Percentiles rank a stretch among this genome's conserved stretches.
phyloP scores from a whole-genome alignment of 371 early-diverging fungal genomes.

The Nematocida major region DNA sequence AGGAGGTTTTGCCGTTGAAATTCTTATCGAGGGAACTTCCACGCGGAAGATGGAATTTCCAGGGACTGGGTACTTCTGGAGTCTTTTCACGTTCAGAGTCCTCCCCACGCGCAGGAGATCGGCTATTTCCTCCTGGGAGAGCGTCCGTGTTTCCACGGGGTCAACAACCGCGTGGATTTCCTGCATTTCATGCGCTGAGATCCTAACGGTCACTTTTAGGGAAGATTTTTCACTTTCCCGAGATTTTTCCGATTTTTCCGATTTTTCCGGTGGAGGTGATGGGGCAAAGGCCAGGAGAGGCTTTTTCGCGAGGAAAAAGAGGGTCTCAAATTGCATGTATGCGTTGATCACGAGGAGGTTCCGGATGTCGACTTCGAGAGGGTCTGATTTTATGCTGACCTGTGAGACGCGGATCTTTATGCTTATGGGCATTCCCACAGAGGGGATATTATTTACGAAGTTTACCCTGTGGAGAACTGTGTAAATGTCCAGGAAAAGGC shows the following conservation, averaged over 20 bases:
- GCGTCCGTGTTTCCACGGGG: background rate
- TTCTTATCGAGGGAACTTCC: background rate
- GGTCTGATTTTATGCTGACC: background rate
- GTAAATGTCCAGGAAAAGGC: slow-evolving; percentile 10
- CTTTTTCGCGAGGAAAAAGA: background rate
- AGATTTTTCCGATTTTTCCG: too few relatives aligned
- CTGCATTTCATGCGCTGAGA: background rate
- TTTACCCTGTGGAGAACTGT: background rate
- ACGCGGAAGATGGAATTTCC: background rate
- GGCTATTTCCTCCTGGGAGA: background rate
- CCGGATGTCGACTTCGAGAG: background rate
- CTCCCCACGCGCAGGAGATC: background rate
- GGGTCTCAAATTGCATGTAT: slow-evolving; percentile 3
- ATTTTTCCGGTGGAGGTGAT: too few relatives aligned
- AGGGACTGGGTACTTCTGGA: slow-evolving; percentile 25
- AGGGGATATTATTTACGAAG: background rate
- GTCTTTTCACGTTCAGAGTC: background rate
- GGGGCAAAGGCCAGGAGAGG: background rate
- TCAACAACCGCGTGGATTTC: slow-evolving; percentile 8
- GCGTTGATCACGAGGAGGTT: slow-evolving; percentile 2
- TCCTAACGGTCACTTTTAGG: background rate
- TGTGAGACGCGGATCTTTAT: background rate
- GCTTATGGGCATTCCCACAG: background rate
- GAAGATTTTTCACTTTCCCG: too few relatives aligned
- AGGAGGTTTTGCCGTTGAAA: background rate